These are phyloP conservation scores for Hamigera avellanea DNA, from an alignment of 495 filamentous ascomycete species.

Conservation along the genomic window DNA sequence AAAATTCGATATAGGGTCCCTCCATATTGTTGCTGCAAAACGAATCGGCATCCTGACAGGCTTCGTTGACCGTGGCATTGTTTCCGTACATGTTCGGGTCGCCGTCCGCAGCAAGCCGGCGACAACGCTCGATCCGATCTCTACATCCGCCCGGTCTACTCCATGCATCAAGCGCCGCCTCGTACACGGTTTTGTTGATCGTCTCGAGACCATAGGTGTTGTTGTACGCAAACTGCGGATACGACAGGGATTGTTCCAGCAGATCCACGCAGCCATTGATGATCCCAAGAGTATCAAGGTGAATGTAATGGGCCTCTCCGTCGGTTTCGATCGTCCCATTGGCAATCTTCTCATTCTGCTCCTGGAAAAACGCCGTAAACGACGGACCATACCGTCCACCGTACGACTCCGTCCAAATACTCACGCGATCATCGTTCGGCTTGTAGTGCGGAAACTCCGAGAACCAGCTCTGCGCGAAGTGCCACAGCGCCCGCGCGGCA, in stretches of 20 bases:
- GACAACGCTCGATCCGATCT: constrained; percentile 42
- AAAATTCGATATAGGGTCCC: constrained; percentile 16
- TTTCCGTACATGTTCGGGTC: constrained; percentile 35
- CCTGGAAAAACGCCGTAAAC: constrained; percentile 52
- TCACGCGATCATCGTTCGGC: constrained; percentile 42
- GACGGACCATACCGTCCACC: constrained; percentile 58
- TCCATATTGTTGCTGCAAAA: constrained; percentile 30
- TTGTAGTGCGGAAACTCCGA: constrained; percentile 43
- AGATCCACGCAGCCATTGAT: constrained; percentile 73
- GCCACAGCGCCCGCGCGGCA: constrained; percentile 42
- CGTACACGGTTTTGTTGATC: constrained; percentile 43
- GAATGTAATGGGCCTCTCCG: constrained; percentile 25
- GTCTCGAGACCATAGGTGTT: constrained; percentile 66
- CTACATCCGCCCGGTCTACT: constrained; percentile 47
- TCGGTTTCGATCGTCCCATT: constrained; percentile 20
- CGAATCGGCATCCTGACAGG: constrained; percentile 23
- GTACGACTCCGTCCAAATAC: constrained; percentile 47
- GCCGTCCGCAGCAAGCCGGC: constrained; percentile 19
- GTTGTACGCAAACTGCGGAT: constrained; percentile 55
- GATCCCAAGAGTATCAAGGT: constrained; percentile 38
- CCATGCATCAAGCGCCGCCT: constrained; percentile 34
- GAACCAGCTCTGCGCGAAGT: constrained; percentile 48
- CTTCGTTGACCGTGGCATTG: constrained; percentile 30
- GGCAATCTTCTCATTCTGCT: constrained; percentile 48
- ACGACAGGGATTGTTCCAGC: constrained; percentile 53